Percentiles rank a stretch among this genome's conserved stretches.
These are phyloP conservation scores for Acer campestre DNA, from an alignment of 345 rosid species.

Conservation along the genomic window DNA sequence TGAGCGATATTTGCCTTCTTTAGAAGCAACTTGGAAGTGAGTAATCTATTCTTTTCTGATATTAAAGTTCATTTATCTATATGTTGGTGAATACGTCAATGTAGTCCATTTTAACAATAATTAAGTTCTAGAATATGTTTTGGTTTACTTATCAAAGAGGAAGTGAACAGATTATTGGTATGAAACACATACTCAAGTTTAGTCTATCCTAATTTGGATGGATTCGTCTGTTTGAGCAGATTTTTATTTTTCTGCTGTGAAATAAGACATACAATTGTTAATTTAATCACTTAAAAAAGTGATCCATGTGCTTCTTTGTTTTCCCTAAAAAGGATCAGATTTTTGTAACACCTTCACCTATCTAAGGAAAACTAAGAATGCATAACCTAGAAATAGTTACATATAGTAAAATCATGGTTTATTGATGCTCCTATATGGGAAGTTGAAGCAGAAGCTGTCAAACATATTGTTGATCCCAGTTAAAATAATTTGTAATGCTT, in stretches of 20 bases:
- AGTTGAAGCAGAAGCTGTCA: neutral
- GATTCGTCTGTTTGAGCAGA: neutral
- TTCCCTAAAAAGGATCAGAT: no score
- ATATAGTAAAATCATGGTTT: neutral
- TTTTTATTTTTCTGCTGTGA: no score
- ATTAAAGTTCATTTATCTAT: neutral
- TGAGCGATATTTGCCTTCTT: conserved; percentile 40
- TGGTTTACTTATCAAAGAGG: neutral
- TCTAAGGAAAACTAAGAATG: neutral
- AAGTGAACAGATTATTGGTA: neutral
- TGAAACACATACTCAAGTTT: neutral
- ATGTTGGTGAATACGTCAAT: neutral
- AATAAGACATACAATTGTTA: neutral
- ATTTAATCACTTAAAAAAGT: neutral
- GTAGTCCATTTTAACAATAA: neutral
- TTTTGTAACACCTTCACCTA: neutral
- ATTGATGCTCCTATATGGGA: no score
- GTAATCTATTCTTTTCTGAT: conserved; percentile 22
- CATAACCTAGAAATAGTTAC: neutral
- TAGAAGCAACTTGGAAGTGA: conserved; percentile 56
- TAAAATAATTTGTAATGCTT: no score
- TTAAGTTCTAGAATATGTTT: neutral
- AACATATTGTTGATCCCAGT: neutral
- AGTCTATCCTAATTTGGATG: neutral
- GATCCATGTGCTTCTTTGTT: neutral